These are phyloP conservation scores for Lonicera japonica DNA, from an alignment of 129 eudicot genomes.

Conservation along the genomic window DNA sequence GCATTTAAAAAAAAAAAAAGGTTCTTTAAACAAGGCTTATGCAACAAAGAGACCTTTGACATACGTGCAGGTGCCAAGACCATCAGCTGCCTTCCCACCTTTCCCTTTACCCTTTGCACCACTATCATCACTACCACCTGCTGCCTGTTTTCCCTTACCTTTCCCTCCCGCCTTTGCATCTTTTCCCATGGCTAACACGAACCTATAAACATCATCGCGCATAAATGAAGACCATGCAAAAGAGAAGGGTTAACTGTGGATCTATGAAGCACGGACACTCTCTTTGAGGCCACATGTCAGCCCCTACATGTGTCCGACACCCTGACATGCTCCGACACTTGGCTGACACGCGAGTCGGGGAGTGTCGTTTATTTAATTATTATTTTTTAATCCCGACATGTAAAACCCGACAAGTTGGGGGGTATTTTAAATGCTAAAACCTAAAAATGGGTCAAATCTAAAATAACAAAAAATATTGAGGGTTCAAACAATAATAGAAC, in stretches of 20 bases:
- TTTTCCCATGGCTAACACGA: slow-evolving; percentile 70
- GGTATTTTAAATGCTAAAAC: too few species aligned
- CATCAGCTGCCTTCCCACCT: slow-evolving; percentile 76
- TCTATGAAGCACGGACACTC: too few species aligned
- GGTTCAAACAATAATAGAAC: too few species aligned
- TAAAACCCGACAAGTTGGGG: too few species aligned
- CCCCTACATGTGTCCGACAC: too few species aligned
- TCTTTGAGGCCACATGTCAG: too few species aligned
- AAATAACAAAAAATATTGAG: too few species aligned
- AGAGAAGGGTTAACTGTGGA: not conserved
- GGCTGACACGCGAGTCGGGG: too few species aligned
- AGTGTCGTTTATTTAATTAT: too few species aligned
- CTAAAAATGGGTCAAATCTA: too few species aligned
- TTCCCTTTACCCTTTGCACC: slow-evolving; percentile 88
- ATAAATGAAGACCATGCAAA: not conserved
- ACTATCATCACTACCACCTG: slow-evolving; percentile 71
- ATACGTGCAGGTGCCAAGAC: slow-evolving; percentile 94
- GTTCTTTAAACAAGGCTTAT: not conserved
- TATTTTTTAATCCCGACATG: too few species aligned
- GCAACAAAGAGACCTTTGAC: slow-evolving; percentile 67
- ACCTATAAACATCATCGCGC: not conserved
- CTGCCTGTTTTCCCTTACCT: slow-evolving; percentile 87
- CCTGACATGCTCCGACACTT: too few species aligned
- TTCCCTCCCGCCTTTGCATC: slow-evolving; percentile 74
- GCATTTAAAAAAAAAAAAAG: slow-evolving; percentile 1